Conservation (phyloP, 1,139 yeast species). For the Yamadazyma oceani region DNA sequence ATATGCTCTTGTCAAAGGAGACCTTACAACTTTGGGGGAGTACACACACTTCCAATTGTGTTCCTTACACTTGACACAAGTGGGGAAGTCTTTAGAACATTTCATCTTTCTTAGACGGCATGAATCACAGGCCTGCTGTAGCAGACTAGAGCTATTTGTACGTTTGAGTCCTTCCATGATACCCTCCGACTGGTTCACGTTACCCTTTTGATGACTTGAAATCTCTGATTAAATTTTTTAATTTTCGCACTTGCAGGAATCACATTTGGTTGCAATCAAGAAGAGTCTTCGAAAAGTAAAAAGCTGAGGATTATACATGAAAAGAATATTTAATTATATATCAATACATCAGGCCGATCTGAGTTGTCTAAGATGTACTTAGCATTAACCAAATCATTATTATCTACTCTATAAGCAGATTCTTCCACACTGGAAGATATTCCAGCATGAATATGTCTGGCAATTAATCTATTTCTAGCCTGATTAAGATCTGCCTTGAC, state of each 20-base stretch:
- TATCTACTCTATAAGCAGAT: slow-evolving; percentile 63
- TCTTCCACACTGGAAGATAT: slow-evolving; percentile 54
- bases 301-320: too few species aligned
- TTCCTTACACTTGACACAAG: slow-evolving; percentile 27
- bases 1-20: slow-evolving; percentile 29
- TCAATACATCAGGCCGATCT: slow-evolving; percentile 19
- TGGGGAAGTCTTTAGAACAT: slow-evolving; percentile 28
- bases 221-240: neutral
- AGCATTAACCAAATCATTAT: slow-evolving; percentile 74
- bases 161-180: neutral
- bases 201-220: neutral
- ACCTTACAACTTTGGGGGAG: slow-evolving; percentile 25
- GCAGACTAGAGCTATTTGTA: neutral
- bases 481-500: slow-evolving; percentile 43
- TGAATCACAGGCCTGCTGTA: slow-evolving; percentile 27
- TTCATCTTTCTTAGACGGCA: slow-evolving; percentile 29
- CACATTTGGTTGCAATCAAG: neutral
- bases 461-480: slow-evolving; percentile 60
- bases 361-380: slow-evolving; percentile 49
- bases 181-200: too few species aligned
- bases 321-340: slow-evolving; percentile 10
- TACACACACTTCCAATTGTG: slow-evolving; percentile 30
- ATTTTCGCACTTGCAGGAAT: neutral
- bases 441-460: slow-evolving; percentile 72
- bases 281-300: too few species aligned